Percentiles rank a stretch among this genome's conserved stretches.
Conservation (phyloP, 257 asterid genomes). For the Gentiana macrophylla region DNA sequence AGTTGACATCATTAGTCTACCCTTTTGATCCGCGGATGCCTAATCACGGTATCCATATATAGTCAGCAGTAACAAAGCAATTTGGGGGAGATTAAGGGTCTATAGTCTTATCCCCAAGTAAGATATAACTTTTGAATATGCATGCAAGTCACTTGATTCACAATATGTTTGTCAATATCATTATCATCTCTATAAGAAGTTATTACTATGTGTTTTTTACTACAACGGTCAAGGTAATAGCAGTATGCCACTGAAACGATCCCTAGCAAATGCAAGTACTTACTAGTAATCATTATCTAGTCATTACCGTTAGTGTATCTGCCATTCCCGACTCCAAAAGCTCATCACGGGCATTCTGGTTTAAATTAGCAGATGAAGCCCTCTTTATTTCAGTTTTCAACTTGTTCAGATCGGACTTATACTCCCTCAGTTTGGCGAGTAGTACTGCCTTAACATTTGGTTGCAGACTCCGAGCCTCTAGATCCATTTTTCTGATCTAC, state of each 20-base stretch:
- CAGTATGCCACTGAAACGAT: too few relatives aligned
- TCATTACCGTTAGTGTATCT: conserved; percentile 45
- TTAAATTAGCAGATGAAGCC: conserved; percentile 43
- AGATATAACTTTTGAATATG: too few relatives aligned
- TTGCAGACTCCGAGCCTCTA: conserved; percentile 83
- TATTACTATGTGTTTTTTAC: too few relatives aligned
- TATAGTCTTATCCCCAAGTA: too few relatives aligned
- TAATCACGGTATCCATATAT: background rate
- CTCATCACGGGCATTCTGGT: conserved; percentile 53
- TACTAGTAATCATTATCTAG: too few relatives aligned
- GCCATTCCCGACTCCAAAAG: conserved; percentile 71
- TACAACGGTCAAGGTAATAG: too few relatives aligned
- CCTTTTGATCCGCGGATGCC: conserved; percentile 30
- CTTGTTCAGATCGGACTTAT: conserved; percentile 68
- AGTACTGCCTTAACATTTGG: conserved; percentile 59
- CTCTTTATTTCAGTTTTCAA: conserved; percentile 71
- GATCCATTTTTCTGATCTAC: conserved; percentile 87
- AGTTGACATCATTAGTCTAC: conserved; percentile 34
- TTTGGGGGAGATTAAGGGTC: too few relatives aligned
- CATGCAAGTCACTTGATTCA: too few relatives aligned
- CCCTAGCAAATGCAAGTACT: too few relatives aligned
- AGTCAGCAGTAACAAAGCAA: too few relatives aligned
- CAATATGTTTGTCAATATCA: too few relatives aligned
- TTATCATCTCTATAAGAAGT: too few relatives aligned
- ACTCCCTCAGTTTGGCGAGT: conserved; percentile 71